Evolutionary conservation across 176 grass and related monocot species (phyloP).

Genomic region (Hordeum vulgare): MorexV3_pseudomolecules_assembly NC_058519.1:327271997-327272496

Average conservation of each 20-base stretch:
- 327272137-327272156: background rate
- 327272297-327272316: constrained; percentile 1
- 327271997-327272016: too few species aligned
- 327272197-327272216: background rate
- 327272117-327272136: background rate
- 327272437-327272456: background rate
- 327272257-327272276: background rate
- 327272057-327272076: background rate
- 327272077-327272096: background rate
- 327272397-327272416: constrained; percentile 62
- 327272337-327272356: constrained; percentile 64
- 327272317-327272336: too few species aligned
- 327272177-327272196: constrained; percentile 7
- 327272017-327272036: constrained; percentile 14
- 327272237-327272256: background rate
- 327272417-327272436: constrained; percentile 35
- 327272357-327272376: too few species aligned
- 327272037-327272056: background rate
- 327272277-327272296: background rate
- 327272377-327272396: constrained; percentile 63
- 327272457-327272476: background rate
- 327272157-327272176: background rate
- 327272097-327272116: background rate
- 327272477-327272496: constrained; percentile 37
- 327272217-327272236: background rate